Base-by-base conservation (phyloP, 192 early-diverging fungal species). In the Coemansia sp. region DNA sequence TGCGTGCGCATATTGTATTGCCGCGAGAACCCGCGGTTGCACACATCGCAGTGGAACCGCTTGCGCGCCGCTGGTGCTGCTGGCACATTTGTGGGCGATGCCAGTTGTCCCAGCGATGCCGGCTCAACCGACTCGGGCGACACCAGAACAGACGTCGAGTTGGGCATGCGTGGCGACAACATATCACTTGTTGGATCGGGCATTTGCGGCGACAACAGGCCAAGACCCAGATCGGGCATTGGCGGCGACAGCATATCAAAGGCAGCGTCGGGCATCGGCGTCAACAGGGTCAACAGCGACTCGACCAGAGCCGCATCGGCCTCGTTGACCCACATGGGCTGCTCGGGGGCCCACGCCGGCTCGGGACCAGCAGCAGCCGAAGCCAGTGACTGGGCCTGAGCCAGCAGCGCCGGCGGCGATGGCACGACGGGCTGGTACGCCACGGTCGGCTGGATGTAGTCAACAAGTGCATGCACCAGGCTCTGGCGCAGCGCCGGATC, bases 1-100 rank as follows among this genome's bases (percentile, higher is more conserved):
- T 97, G 92, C n/a, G 87, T 88, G 68, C 83, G 83, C 65, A 97
- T 83, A 72, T 95, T 96, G 84, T 89, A 96, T 37, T 85, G 85
- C 51, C 93, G 85, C 12, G 89, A 86, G 73, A 95, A 96, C 47
- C 76, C 70, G 64, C 85, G 88, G 68, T 82, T 75, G 73, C 94
- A 96, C 44, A 81, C 67, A 21, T 81, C 79, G 67, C 79, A 81
- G 66, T 65, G 65, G 72, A 74, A 80, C 68, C 28, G 61, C 56
- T 42, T 36, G 11, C 12, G 25, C 36, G 28, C 47, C 1, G 0
- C 34, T 31, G 28, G 23, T 14, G 56, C 31, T 12, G 46, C 44
- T 34, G 46, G 34, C 28, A 26, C 25, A 4, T 2, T 26, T 1
- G 25, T 26, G 7, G 31, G 31, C 5, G 31, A 7, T 31, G 31